Conservation (phyloP, 1,284 basidiomycete genomes). For the Rhodofomes roseus region DNA sequence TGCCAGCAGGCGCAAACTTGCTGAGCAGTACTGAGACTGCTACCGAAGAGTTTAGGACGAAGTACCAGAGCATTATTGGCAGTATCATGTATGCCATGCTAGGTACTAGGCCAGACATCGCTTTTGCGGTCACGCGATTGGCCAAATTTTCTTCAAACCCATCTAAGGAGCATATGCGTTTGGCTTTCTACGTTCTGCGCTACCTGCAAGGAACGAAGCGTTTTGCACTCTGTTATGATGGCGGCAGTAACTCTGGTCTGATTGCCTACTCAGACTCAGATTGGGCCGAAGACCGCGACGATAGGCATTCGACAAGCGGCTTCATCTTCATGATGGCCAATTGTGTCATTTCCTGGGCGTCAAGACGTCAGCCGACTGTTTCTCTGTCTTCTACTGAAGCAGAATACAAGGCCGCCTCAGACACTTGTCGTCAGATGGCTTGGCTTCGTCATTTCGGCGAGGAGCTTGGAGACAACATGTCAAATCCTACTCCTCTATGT, state of each 20-base stretch:
- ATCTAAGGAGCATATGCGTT: slow-evolving; percentile 30
- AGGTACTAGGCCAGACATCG: slow-evolving; percentile 34
- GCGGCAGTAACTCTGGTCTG: slow-evolving; percentile 14
- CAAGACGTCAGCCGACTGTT: slow-evolving; percentile 27
- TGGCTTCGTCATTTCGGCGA: slow-evolving; percentile 18
- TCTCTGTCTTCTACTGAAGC: slow-evolving; percentile 18
- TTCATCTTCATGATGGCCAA: slow-evolving; percentile 26
- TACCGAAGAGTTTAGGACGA: not conserved
- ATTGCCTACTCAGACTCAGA: slow-evolving; percentile 38
- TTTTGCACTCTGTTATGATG: slow-evolving; percentile 27
- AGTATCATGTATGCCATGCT: slow-evolving; percentile 35
- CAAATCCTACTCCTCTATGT: slow-evolving; percentile 14
- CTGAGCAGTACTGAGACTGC: not conserved
- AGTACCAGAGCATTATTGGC: slow-evolving; percentile 31
- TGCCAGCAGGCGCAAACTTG: not conserved
- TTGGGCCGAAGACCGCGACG: slow-evolving; percentile 26
- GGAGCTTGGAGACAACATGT: slow-evolving; percentile 6
- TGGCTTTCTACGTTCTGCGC: slow-evolving; percentile 31
- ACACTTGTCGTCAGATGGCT: slow-evolving; percentile 18
- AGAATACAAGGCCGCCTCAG: slow-evolving; percentile 33
- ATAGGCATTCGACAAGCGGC: slow-evolving; percentile 30
- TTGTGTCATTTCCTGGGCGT: slow-evolving; percentile 32
- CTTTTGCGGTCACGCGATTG: slow-evolving; percentile 14
- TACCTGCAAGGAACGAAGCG: slow-evolving; percentile 36
- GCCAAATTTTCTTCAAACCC: slow-evolving; percentile 30